Conservation (phyloP, 164 flowering plant genomes). For the Piper betle region DNA sequence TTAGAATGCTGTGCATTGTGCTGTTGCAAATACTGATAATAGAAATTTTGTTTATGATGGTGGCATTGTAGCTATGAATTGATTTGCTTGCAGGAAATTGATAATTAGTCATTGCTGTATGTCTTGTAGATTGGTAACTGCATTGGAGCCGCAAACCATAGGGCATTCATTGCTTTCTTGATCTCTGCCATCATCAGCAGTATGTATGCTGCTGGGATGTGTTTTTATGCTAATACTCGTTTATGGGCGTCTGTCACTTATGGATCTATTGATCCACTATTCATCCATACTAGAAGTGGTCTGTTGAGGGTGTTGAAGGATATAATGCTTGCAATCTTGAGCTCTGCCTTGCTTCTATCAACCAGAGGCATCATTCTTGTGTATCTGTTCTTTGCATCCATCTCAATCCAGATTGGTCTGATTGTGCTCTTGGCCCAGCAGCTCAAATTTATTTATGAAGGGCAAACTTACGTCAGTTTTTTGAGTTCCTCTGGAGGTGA, state of each 20-base stretch:
- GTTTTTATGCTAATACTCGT: conserved; percentile 30
- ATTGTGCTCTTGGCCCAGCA: conserved; percentile 83
- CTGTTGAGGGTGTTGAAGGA: conserved; percentile 24
- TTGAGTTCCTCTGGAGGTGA: conserved; percentile 32
- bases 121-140: conserved; percentile 88
- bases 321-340: conserved; percentile 30
- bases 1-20: neutral
- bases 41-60: neutral
- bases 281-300: conserved; percentile 7
- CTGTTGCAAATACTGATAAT: neutral
- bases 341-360: conserved; percentile 38
- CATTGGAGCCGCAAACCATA: conserved; percentile 88
- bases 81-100: neutral
- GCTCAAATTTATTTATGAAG: conserved; percentile 61
- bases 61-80: neutral
- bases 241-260: conserved; percentile 47
- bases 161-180: conserved; percentile 57
- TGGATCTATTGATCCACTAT: conserved; percentile 9
- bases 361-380: conserved; percentile 56
- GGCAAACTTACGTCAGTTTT: conserved; percentile 61
- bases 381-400: conserved; percentile 62
- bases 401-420: conserved; percentile 59
- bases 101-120: neutral
- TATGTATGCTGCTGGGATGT: conserved; percentile 44
- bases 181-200: conserved; percentile 53